Conservation (phyloP, 2,329 filamentous ascomycete genomes). For the Pseudophaeomoniella oleicola region DNA sequence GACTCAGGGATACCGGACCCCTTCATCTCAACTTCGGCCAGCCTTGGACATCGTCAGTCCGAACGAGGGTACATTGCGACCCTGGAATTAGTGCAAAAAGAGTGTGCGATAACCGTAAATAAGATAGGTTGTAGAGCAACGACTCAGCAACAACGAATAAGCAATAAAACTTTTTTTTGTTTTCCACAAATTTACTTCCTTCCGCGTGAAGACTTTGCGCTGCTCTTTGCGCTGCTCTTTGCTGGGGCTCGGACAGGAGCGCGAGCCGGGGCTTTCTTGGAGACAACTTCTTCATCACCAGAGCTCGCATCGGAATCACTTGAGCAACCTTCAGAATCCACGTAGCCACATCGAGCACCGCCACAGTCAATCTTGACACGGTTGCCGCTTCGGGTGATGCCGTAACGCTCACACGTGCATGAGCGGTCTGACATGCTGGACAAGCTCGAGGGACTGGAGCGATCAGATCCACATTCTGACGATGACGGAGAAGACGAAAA, state of each 20-base stretch:
- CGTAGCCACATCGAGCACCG: conserved; percentile 72
- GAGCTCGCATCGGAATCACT: conserved; percentile 6
- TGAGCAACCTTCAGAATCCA: conserved; percentile 9
- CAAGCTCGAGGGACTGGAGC: conserved; percentile 34
- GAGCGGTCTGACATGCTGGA: conserved; percentile 54
- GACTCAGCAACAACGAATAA: background rate
- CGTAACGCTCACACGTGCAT: conserved; percentile 92
- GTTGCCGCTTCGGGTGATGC: conserved; percentile 84
- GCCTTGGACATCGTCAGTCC: no score
- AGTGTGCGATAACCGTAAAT: background rate
- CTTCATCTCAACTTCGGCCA: no score
- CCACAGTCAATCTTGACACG: conserved; percentile 94
- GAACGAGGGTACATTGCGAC: no score
- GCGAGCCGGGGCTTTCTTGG: background rate
- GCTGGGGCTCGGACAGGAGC: background rate
- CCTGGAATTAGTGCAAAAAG: background rate
- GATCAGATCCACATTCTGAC: conserved; percentile 50
- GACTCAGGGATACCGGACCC: no score
- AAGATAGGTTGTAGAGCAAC: background rate
- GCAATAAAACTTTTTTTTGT: background rate
- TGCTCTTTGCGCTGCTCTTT: background rate
- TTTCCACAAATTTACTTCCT: background rate
- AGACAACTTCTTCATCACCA: conserved; percentile 6
- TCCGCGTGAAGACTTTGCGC: no score
- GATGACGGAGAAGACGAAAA: conserved; percentile 31